Conservation (phyloP, 1,284 basidiomycete species). For the Trametes versicolor region DNA sequence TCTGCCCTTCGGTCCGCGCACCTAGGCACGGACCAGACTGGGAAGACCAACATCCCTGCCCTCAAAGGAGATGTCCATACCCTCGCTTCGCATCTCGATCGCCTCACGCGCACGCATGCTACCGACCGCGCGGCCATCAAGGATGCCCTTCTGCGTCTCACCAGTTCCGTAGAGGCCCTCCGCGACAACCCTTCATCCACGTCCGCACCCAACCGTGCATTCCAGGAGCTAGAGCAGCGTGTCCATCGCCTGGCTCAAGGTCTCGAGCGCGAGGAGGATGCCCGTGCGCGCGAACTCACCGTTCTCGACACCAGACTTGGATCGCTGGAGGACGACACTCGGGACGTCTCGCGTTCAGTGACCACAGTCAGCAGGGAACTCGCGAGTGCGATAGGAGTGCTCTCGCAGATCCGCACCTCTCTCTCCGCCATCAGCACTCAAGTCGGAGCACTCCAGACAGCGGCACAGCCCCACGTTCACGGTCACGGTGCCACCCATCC, state of each 20-base stretch:
- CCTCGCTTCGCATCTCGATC: neutral
- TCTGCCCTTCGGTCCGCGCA: neutral
- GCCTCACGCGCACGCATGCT: neutral
- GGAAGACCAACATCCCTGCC: neutral
- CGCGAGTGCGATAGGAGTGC: no score
- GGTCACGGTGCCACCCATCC: neutral
- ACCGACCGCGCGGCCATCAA: neutral
- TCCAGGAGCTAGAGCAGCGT: neutral
- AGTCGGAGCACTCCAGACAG: neutral
- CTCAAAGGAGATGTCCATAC: neutral
- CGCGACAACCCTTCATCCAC: neutral
- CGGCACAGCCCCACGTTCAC: no score
- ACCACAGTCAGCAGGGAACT: neutral
- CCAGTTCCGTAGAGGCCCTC: neutral
- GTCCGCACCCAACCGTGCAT: neutral
- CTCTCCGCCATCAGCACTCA: no score
- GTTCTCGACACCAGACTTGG: neutral
- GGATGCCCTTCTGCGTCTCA: neutral
- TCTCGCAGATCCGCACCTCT: no score
- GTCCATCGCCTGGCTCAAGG: neutral
- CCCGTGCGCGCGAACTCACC: neutral
- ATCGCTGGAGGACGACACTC: neutral
- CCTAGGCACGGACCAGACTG: neutral
- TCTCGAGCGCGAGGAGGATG: neutral
- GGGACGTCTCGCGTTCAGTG: neutral